Evolutionary conservation across 2,329 filamentous ascomycete genomes (phyloP), one percentile per base, ranked within the genome.

Genomic region (Arthrinium phaeospermum): DNA sequence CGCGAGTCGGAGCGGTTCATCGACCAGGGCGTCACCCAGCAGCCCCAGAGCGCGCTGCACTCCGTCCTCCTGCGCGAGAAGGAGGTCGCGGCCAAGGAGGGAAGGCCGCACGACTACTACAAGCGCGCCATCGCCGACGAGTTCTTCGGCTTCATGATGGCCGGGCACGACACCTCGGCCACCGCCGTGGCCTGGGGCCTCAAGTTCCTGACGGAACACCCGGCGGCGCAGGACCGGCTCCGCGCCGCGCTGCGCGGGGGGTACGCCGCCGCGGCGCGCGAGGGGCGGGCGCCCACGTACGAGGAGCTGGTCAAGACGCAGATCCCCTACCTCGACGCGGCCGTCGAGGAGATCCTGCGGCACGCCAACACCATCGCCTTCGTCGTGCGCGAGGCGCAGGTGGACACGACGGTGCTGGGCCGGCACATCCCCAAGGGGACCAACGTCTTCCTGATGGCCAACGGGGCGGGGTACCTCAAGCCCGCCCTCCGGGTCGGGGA

Each of bases 101-200:
- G 73, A 37, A 78, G 79, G 30, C 10, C n/a, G 27, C 79, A 79
- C 0, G 69, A 70, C 1, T 79, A 78, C 70, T 71, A 73, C 44
- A 72, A 72, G 69, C 77, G 74, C 1, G 74, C 64, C 70, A 78
- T 79, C 70, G 68, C 72, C 3, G 79, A 79, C 72, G 76, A 78
- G 74, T 76, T 80, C 73, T 79, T 79, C 57, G 80, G 80, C 64
- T 79, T 80, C 74, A 75, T 80, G 68, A 53, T 80, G 49, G 81
- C 79, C 0, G 80, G 80, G 4, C 78, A 82, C 70, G 81, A 83
- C 71, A 82, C 81, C 1, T 74, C 77, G 0, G 77, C 76, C n/a
- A 80, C 78, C 0, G 76, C 80, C 1, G 57, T 79, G 14, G 73
- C 77, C 2, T 80, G 79, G 80, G 75, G 72, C 12, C 68, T 81